Conservation (phyloP, 2,329 filamentous ascomycete genomes). For the Aspergillus pseudotamarii region DNA sequence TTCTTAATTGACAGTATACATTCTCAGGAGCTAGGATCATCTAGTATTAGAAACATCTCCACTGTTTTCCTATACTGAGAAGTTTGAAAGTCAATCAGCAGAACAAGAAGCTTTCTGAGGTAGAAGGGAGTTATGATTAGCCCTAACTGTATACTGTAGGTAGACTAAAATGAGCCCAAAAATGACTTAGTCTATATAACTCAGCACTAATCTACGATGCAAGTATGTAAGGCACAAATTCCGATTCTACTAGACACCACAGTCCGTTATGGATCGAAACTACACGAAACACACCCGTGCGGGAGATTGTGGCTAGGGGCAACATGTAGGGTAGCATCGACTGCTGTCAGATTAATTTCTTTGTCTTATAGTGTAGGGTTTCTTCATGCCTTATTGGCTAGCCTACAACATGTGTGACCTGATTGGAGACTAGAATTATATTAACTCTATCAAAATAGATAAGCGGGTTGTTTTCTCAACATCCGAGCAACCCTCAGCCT, state of each 20-base stretch:
- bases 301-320: neutral
- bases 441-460: neutral
- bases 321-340: neutral
- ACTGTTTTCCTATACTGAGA: no score
- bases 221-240: neutral
- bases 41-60: no score
- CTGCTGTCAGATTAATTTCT: neutral
- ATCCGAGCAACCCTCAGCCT: neutral
- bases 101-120: no score
- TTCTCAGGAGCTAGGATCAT: no score
- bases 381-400: neutral
- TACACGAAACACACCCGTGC: neutral
- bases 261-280: neutral
- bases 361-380: neutral
- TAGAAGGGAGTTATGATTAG: accelerated
- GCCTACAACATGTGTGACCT: neutral
- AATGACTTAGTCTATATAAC: accelerated
- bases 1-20: no score
- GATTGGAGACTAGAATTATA: neutral
- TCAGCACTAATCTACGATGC: neutral
- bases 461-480: neutral
- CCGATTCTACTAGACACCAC: neutral
- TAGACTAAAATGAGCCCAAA: neutral
- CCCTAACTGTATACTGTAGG: neutral
- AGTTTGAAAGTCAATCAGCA: no score